Base-by-base conservation (phyloP, 345 rosid species). In the Rhizophora mangle region DNA sequence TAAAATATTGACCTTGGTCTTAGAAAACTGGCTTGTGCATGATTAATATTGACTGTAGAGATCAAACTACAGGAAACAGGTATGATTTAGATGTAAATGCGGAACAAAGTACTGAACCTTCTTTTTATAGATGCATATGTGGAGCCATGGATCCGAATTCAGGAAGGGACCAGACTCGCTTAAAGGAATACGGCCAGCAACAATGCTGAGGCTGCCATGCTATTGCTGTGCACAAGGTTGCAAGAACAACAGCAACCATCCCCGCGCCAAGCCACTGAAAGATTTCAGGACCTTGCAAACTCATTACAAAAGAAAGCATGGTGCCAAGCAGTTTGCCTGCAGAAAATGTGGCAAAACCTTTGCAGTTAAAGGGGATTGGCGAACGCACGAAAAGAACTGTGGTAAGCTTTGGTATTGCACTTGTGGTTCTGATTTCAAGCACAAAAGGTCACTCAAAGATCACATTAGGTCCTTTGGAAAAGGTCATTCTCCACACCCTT, bases 311-410 rank as follows among this genome's bases (percentile, higher is more conserved):
- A 82, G 96, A 54, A 89, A 89, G 81, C 96, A 87, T 8, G 92
- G 92, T 0, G 71, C 79, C 19, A 89, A 89, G 78, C 85, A 85
- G 30, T 89, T 89, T 60, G 65, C 76, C 74, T 95, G 99, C 74
- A 76, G 99, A 68, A 95, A 92, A 76, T 95, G 99, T 30, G 86
- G 82, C 34, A 92, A 95, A 72, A 66, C 91, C 0, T 92, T 95
- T 54, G 98, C 99, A 0, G 98, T 95, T 21, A 92, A 94, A 76
- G 99, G 99, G 2, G 99, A 95, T 52, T 95, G 99, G 99, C 76
- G 99, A 62, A 95, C 99, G 13, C 99, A 95, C 64, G 99, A 95
- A 74, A 95, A 95, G 82, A 95, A 95, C 16, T 95, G 99, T 57
- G 99, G 99, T 21, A 95, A 95, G 82, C 22, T 95, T 21, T 95